These are phyloP conservation scores for Podosphaera xanthii DNA, from an alignment of 2,329 filamentous ascomycete genomes.

Conservation along the genomic window DNA sequence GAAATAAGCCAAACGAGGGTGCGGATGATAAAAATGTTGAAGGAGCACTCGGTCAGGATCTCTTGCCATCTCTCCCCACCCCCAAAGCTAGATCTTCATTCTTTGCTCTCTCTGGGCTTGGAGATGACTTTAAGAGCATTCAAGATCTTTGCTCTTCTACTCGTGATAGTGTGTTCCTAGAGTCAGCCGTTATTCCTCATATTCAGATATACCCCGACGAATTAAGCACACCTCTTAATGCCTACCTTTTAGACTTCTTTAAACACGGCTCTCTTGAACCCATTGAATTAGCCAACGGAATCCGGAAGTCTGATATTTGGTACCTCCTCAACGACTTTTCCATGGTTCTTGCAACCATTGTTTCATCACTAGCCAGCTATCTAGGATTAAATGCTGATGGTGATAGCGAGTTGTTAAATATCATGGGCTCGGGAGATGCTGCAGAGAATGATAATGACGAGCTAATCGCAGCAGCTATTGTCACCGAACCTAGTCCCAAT, in stretches of 20 bases:
- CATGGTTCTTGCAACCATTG: constrained; percentile 44
- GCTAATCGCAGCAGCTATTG: constrained; percentile 15
- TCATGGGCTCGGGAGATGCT: constrained; percentile 26
- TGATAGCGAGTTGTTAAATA: constrained; percentile 21
- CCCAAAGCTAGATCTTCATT: constrained; percentile 41
- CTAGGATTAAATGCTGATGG: constrained; percentile 28
- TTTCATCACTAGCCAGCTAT: constrained; percentile 37
- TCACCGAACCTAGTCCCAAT: constrained; percentile 3
- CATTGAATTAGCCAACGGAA: constrained; percentile 39
- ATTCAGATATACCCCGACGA: constrained; percentile 37
- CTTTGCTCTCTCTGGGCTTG: constrained; percentile 44
- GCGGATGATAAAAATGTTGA: constrained; percentile 4
- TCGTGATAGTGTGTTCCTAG: constrained; percentile 48
- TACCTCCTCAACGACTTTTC: constrained; percentile 47
- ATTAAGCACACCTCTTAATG: constrained; percentile 29
- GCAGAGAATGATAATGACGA: constrained; percentile 20
- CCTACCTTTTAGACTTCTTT: constrained; percentile 55
- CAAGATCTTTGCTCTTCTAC: constrained; percentile 42
- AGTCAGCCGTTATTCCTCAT: constrained; percentile 49
- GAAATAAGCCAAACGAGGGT: neutral
- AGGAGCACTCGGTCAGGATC: constrained; percentile 3
- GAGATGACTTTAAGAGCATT: constrained; percentile 39
- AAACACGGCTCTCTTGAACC: constrained; percentile 43
- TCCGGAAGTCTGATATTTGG: constrained; percentile 37
- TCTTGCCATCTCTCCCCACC: constrained; percentile 17